These are phyloP conservation scores for Priceomyces carsonii DNA, from an alignment of 805 yeast genomes.

Conservation along the genomic window DNA sequence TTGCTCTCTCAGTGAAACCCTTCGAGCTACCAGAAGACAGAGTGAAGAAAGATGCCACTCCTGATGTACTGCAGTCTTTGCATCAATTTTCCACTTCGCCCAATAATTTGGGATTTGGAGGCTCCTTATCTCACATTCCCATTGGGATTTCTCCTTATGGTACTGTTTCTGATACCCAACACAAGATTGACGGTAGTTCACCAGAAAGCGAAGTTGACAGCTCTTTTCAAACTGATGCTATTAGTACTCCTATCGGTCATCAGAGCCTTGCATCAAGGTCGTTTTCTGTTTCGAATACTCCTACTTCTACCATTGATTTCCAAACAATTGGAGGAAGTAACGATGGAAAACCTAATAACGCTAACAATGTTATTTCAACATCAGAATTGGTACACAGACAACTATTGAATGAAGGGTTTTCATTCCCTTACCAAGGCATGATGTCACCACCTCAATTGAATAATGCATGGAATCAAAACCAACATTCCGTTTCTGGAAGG, in stretches of 20 bases:
- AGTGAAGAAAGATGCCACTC: constrained; percentile 3
- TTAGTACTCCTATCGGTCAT: constrained; percentile 5
- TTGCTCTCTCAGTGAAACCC: constrained; percentile 20
- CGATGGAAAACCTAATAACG: background rate
- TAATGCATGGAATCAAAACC: too few relatives aligned
- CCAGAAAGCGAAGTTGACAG: constrained; percentile 15
- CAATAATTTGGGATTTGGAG: constrained; percentile 21
- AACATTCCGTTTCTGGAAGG: too few relatives aligned
- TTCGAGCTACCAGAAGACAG: constrained; percentile 25
- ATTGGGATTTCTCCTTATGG: constrained; percentile 8
- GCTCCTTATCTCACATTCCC: constrained; percentile 14
- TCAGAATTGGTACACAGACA: constrained; percentile 4
- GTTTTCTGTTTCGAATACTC: constrained; percentile 5
- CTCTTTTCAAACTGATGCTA: constrained; percentile 9
- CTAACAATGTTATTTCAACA: constrained; percentile 2
- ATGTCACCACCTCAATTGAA: constrained; percentile 5
- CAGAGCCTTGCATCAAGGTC: constrained; percentile 1
- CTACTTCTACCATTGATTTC: constrained; percentile 5
- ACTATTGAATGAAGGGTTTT: constrained; percentile 4
- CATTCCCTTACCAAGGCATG: constrained; percentile 6
- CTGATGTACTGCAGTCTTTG: constrained; percentile 13
- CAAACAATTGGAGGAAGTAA: constrained; percentile 1
- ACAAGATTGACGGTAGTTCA: constrained; percentile 8
- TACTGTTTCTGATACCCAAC: constrained; percentile 3
- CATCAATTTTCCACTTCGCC: constrained; percentile 26